Conservation (phyloP, 78 protist species). For the Carpediemonas membranifera region DNA sequence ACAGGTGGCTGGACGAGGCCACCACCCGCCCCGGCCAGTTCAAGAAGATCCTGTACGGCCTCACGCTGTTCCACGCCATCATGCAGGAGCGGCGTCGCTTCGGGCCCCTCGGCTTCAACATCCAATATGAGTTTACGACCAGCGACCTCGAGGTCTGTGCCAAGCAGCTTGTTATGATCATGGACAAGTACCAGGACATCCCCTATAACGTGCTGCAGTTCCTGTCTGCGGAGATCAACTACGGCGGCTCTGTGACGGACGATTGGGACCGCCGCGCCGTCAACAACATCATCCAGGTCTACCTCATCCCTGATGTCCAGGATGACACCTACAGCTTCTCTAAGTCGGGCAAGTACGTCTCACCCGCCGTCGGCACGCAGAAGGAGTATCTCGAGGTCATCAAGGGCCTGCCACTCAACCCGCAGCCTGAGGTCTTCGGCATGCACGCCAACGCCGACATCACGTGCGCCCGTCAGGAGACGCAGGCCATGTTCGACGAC, state of each 20-base stretch:
- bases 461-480: conserved; percentile 45
- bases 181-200: conserved; percentile 48
- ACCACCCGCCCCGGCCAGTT: conserved; percentile 29
- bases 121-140: conserved; percentile 59
- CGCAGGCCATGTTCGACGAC: conserved; percentile 23
- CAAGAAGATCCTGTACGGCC: conserved; percentile 44
- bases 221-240: conserved; percentile 64
- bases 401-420: conserved; percentile 44
- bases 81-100: conserved; percentile 63
- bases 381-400: not conserved
- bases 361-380: not conserved
- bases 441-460: conserved; percentile 78
- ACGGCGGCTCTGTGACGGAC: conserved; percentile 88
- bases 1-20: not conserved
- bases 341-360: not conserved
- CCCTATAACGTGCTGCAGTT: conserved; percentile 58
- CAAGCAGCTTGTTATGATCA: conserved; percentile 36
- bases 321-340: not conserved
- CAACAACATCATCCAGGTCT: conserved; percentile 30
- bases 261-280: conserved; percentile 66
- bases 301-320: conserved; percentile 14
- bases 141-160: conserved; percentile 48
- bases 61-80: conserved; percentile 59
- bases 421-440: conserved; percentile 62
- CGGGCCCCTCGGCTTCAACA: conserved; percentile 71